Evolutionary conservation across 2,329 filamentous ascomycete genomes (phyloP), one percentile per base, ranked within the genome.

Genomic region (Chaetomium sp.): DNA sequence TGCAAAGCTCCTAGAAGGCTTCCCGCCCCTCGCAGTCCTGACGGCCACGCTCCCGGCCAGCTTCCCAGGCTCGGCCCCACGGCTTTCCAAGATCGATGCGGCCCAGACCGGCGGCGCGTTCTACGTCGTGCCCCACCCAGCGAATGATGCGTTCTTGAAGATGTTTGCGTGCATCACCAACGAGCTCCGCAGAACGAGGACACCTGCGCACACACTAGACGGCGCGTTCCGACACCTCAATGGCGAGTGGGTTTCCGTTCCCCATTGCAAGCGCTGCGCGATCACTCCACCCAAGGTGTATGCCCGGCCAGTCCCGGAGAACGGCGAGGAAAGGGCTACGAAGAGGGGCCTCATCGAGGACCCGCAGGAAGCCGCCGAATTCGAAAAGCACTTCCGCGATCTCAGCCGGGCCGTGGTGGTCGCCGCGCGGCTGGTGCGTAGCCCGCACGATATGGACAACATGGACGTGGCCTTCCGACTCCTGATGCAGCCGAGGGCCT

Each of bases 101-200:
- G 9, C n/a, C n/a, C 34, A 27, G 66, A 27, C 9, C 35, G 36
- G 38, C n/a, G 11, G 37, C 6, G 1, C 38, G 0, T 56, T 53
- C 40, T 47, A 19, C 42, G 27, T 53, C 8, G 37, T 62, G 12
- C 61, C 60, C 1, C 6, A 52, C 11, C 53, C 49, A 8, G n/a
- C 56, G 4, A 12, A 37, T 1, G 50, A 62, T 4, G 54, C 64
- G 6, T 59, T 66, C 27, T 51, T 62, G n/a, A 56, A 55, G 10
- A 33, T 44, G 27, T 53, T 61, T 46, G 49, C 58, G 6, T 61
- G 55, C 10, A 42, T 55, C 19, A 52, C 51, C 2, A 53, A 41
- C 46, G 33, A 50, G 3, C 40, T 67, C 10, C 34, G 59, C 19
- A 5, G 6, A 6, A 12, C 35, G 10, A 49, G 6, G 3, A 27